A percentile compares a stretch with the other conserved stretches of the same genome.
These are phyloP conservation scores for Hyphopichia fennica DNA, from an alignment of 1,139 yeast genomes.

Conservation along the genomic window DNA sequence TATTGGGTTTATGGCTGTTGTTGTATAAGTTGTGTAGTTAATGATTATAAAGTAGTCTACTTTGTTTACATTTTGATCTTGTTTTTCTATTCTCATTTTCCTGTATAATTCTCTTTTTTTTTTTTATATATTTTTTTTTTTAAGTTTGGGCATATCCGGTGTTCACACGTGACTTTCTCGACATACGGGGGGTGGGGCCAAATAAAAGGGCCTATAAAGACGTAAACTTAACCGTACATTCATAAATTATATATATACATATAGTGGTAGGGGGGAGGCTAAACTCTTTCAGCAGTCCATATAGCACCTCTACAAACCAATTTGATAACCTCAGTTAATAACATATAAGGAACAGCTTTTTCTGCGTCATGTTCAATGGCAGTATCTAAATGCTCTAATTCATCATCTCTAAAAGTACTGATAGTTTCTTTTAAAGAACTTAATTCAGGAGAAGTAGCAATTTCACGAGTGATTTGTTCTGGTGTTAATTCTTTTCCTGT, in stretches of 20 bases:
- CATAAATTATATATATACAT: neutral
- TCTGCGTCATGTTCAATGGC: slow-evolving; percentile 92
- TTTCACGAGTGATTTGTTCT: slow-evolving; percentile 25
- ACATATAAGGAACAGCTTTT: slow-evolving; percentile 86
- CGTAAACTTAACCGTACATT: neutral
- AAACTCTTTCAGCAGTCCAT: slow-evolving; percentile 85
- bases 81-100: slow-evolving; percentile 7
- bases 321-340: slow-evolving; percentile 86
- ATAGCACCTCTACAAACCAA: slow-evolving; percentile 84
- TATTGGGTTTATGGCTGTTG: no score
- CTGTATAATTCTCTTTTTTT: no score
- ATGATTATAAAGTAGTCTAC: no score
- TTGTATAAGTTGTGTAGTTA: neutral
- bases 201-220: neutral
- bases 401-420: slow-evolving; percentile 87
- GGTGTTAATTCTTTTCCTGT: slow-evolving; percentile 32
- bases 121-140: no score
- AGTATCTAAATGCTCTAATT: slow-evolving; percentile 90
- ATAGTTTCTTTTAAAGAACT: slow-evolving; percentile 59
- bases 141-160: no score
- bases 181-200: neutral
- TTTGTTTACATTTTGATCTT: slow-evolving; percentile 4
- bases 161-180: neutral
- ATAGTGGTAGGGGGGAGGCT: neutral
- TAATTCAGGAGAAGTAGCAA: slow-evolving; percentile 54